Conservation (phyloP, 2,329 filamentous ascomycete genomes). For the Beauveria bassiana region DNA sequence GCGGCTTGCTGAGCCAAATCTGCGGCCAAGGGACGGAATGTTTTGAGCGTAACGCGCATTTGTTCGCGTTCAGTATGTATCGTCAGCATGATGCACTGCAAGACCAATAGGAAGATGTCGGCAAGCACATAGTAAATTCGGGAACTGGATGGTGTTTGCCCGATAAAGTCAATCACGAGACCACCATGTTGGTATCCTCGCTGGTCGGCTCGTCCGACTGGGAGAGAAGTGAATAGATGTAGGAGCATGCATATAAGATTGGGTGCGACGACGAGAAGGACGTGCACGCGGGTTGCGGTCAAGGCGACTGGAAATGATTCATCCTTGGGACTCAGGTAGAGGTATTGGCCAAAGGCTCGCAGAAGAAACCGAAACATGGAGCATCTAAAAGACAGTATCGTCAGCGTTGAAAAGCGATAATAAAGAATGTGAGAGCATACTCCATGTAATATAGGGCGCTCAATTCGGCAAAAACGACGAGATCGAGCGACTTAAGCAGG, state of each 20-base stretch:
- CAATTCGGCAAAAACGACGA: slow-evolving; percentile 56
- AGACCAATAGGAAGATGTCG: slow-evolving; percentile 46
- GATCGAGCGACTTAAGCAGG: slow-evolving; percentile 53
- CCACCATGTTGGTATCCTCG: slow-evolving; percentile 61
- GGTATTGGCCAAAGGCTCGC: slow-evolving; percentile 50
- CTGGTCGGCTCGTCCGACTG: slow-evolving; percentile 51
- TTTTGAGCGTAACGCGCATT: slow-evolving; percentile 40
- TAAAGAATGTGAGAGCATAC: slow-evolving; percentile 31
- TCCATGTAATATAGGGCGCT: slow-evolving; percentile 64
- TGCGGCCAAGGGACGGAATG: slow-evolving; percentile 27
- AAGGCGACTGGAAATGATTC: slow-evolving; percentile 47
- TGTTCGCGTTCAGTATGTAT: slow-evolving; percentile 54
- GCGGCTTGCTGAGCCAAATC: slow-evolving; percentile 21
- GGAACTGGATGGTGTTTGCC: slow-evolving; percentile 54
- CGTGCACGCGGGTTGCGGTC: slow-evolving; percentile 48
- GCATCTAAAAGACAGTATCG: slow-evolving; percentile 37
- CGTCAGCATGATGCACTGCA: slow-evolving; percentile 58
- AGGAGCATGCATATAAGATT: slow-evolving; percentile 54
- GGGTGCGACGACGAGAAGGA: slow-evolving; percentile 50
- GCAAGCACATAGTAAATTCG: slow-evolving; percentile 46
- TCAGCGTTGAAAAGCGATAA: neutral
- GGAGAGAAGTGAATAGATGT: slow-evolving; percentile 48
- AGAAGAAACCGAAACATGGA: slow-evolving; percentile 56
- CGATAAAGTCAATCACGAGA: slow-evolving; percentile 59
- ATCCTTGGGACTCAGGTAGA: slow-evolving; percentile 57